A percentile compares a stretch with the other conserved stretches of the same genome.
Conservation (phyloP, 306 rosid genomes). For the Crotalaria pallida region DNA sequence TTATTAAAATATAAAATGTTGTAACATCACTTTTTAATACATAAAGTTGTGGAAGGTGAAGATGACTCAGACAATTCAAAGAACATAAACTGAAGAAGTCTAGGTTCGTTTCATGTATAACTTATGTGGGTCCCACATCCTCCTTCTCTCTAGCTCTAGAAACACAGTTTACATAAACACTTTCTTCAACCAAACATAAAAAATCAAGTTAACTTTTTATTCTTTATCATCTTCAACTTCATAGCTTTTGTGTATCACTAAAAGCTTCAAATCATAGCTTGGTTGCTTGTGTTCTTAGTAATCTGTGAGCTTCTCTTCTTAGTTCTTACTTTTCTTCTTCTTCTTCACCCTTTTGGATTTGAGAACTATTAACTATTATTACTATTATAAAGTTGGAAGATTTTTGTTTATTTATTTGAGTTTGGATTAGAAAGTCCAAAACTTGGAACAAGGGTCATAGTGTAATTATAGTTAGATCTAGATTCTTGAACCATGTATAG, state of each 20-base stretch:
- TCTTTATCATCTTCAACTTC: neutral
- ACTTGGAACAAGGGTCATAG: neutral
- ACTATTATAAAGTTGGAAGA: neutral
- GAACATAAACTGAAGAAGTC: constrained; percentile 12
- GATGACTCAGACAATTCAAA: neutral
- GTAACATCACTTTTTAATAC: too few relatives aligned
- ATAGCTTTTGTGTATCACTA: neutral
- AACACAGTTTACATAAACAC: neutral
- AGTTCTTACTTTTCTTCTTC: neutral
- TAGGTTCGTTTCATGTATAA: constrained; percentile 48
- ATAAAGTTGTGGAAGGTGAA: neutral
- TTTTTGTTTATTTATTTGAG: neutral
- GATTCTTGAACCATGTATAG: neutral
- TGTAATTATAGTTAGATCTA: constrained; percentile 19
- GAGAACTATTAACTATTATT: neutral
- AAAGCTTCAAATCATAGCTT: neutral
- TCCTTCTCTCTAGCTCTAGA: neutral
- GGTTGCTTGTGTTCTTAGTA: neutral
- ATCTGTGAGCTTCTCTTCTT: neutral
- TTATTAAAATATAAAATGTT: too few relatives aligned
- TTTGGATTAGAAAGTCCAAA: neutral
- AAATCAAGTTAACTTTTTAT: neutral
- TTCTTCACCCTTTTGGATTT: neutral
- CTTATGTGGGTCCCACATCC: constrained; percentile 33
- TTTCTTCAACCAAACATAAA: neutral